These are phyloP conservation scores for Vaccinium darrowii DNA, from an alignment of 148 eudicot genomes.

Conservation along the genomic window DNA sequence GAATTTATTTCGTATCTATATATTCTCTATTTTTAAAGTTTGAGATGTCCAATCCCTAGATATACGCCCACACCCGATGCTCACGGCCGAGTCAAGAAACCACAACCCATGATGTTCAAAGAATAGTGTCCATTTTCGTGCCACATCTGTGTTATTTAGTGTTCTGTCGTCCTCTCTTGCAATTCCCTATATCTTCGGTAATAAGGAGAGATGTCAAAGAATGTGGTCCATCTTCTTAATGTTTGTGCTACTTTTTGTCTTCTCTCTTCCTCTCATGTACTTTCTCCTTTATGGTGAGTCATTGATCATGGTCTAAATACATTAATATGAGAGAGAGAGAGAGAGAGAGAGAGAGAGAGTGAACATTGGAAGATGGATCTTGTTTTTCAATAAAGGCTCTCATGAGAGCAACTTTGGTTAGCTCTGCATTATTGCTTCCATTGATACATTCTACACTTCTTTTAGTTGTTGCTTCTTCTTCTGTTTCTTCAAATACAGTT, in stretches of 20 bases:
- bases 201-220: too few relatives aligned
- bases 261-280: not conserved
- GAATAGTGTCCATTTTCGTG: too few relatives aligned
- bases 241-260: not conserved
- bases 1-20: too few relatives aligned
- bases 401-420: slow-evolving; percentile 41
- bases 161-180: too few relatives aligned
- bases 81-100: too few relatives aligned
- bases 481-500: slow-evolving; percentile 3
- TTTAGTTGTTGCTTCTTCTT: not conserved
- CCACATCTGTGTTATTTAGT: too few relatives aligned
- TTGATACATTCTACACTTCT: slow-evolving; percentile 2
- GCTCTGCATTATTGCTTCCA: slow-evolving; percentile 33
- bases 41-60: too few relatives aligned
- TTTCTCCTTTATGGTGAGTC: not conserved
- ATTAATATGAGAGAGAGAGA: not conserved
- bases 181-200: too few relatives aligned
- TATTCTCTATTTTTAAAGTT: too few relatives aligned
- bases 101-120: too few relatives aligned
- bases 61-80: too few relatives aligned
- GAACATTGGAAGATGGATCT: slow-evolving; percentile 66
- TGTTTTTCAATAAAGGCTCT: slow-evolving; percentile 47
- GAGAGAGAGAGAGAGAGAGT: not conserved
- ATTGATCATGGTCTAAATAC: not conserved
- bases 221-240: not conserved